Evolutionary conservation across 257 asterid species (phyloP).

Genomic region (Henckelia pumila): DNA sequence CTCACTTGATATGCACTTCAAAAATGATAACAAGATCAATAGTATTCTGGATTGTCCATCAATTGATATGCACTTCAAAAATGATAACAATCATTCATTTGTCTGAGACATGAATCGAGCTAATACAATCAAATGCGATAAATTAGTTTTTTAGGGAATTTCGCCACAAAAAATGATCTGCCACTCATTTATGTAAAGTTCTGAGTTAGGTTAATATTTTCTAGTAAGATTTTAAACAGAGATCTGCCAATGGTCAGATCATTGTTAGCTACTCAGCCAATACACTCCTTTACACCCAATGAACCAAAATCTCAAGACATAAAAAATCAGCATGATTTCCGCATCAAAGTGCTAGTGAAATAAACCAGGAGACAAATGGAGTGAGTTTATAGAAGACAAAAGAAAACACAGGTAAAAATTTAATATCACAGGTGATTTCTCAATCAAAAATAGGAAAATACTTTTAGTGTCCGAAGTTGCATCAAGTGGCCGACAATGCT

Average conservation of each 20-base stretch:
- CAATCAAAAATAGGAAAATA: conserved; percentile 28
- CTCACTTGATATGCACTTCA: not conserved
- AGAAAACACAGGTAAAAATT: not conserved
- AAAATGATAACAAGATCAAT: no score
- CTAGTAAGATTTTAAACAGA: conserved; percentile 11
- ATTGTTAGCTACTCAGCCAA: conserved; percentile 1
- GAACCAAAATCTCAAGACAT: conserved; percentile 11
- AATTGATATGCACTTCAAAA: not conserved
- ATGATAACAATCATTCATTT: not conserved
- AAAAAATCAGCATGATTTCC: not conserved
- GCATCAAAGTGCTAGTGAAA: conserved; percentile 6
- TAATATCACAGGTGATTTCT: not conserved
- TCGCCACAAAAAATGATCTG: not conserved
- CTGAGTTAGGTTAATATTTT: not conserved
- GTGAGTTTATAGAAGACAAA: conserved; percentile 1
- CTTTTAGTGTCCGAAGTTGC: conserved; percentile 95
- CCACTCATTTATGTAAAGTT: not conserved
- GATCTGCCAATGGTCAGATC: conserved; percentile 6
- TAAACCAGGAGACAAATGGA: conserved; percentile 4
- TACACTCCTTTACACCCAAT: conserved; percentile 6
- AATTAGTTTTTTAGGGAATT: not conserved
- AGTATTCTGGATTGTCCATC: not conserved
- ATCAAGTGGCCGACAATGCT: conserved; percentile 94
- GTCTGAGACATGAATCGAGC: not conserved
- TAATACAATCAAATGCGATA: not conserved